Conservation (phyloP, 2,329 filamentous ascomycete genomes). For the Aspergillaceae sp. region DNA sequence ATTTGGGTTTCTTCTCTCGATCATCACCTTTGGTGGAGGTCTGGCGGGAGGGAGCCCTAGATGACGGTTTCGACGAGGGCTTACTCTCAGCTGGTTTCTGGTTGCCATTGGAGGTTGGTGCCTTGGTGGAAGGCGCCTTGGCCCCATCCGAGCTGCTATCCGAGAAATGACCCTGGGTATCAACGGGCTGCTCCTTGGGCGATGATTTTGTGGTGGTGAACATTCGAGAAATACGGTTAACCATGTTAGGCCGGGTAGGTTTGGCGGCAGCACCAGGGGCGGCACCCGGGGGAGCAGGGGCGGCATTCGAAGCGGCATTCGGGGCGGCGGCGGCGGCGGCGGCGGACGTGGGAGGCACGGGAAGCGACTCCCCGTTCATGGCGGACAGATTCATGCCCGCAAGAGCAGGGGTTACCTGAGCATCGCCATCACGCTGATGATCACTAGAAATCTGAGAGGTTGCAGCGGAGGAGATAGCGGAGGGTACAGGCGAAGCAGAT, state of each 20-base stretch:
- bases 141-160: slow-evolving; percentile 32
- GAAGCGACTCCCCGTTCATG: slow-evolving; percentile 27
- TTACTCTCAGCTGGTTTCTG: slow-evolving; percentile 15
- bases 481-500: slow-evolving; percentile 35
- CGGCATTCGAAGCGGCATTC: too few species aligned
- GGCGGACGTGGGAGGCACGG: slow-evolving; percentile 13
- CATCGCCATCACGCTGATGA: slow-evolving; percentile 29
- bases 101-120: slow-evolving; percentile 21
- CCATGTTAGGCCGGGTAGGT: slow-evolving; percentile 34
- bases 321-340: slow-evolving; percentile 2
- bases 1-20: slow-evolving; percentile 21
- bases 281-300: not conserved
- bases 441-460: slow-evolving; percentile 31
- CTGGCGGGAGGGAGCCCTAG: slow-evolving; percentile 26
- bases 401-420: slow-evolving; percentile 35
- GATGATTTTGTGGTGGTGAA: slow-evolving; percentile 36
- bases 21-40: slow-evolving; percentile 25
- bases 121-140: slow-evolving; percentile 18
- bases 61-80: slow-evolving; percentile 22
- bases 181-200: slow-evolving; percentile 19
- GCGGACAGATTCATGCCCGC: slow-evolving; percentile 36
- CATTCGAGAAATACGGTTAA: slow-evolving; percentile 39
- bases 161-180: slow-evolving; percentile 26
- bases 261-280: slow-evolving; percentile 14
- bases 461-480: slow-evolving; percentile 35